Conservation (phyloP, 2,329 filamentous ascomycete genomes). For the Apiospora malaysiana region DNA sequence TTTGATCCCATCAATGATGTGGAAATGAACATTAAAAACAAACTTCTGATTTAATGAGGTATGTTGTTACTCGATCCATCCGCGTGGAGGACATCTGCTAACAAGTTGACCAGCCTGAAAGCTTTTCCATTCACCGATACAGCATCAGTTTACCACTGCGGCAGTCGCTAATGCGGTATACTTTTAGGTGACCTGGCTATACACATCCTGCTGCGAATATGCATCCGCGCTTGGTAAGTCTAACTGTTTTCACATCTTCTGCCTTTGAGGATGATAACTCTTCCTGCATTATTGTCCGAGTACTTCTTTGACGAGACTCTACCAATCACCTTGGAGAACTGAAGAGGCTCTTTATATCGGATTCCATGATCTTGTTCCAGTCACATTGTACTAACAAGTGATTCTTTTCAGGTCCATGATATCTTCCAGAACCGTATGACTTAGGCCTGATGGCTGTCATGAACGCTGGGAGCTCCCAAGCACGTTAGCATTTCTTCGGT, state of each 20-base stretch:
- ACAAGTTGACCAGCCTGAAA: conserved; percentile 9
- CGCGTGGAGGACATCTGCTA: background rate
- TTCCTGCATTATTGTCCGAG: conserved; percentile 56
- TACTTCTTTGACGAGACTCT: conserved; percentile 59
- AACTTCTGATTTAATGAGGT: conserved; percentile 48
- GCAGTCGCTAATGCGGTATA: background rate
- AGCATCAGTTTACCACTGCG: background rate
- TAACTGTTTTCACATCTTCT: background rate
- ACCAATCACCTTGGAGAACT: conserved; percentile 67
- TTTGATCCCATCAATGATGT: conserved; percentile 42
- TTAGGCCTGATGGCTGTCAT: background rate
- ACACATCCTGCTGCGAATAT: too few relatives aligned
- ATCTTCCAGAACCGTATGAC: background rate
- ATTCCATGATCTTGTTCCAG: background rate
- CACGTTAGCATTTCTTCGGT: background rate
- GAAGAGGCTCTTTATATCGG: conserved; percentile 38
- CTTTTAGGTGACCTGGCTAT: background rate
- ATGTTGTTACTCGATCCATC: conserved; percentile 36
- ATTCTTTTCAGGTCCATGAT: background rate
- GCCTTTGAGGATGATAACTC: conserved; percentile 55
- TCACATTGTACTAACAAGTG: background rate
- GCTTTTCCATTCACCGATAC: conserved; percentile 18
- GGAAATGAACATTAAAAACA: conserved; percentile 43
- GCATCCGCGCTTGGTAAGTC: background rate
- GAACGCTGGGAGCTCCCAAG: too few relatives aligned